Base-by-base conservation (phyloP, 192 early-diverging fungal genomes). In the Backusella circina region DNA sequence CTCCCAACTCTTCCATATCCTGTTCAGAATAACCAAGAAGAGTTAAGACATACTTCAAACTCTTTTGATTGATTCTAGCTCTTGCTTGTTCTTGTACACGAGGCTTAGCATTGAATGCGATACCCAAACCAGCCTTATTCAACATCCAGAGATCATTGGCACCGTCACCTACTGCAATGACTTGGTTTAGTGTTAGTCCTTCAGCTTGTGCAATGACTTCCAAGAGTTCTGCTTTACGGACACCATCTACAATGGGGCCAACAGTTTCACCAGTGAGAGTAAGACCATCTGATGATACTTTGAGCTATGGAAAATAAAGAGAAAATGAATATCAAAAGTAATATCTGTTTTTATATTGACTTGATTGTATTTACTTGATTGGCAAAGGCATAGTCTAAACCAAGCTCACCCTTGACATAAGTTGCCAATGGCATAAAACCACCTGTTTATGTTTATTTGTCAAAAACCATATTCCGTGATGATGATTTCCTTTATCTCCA, bases 41-140 rank as follows among this genome's bases (percentile, higher is more conserved):
- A 65, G 94, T 93, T 26, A 98, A 85, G 9, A 98, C 92, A 79
- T 96, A 92, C 35, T 92, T 88, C 75, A 99, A 80, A 85, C 94
- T 97, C 75, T 93, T 92, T 75, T 97, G 96, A 83, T 99, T 99
- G 77, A 99, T 95, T 75, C 97, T 84, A 1, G 95, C 89, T 41
- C 47, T 71, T 73, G 70, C 89, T 86, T 93, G 86, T 81, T 96
- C 85, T 78, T 99, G 98, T 2, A 99, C 98, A n/a, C 90, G 87
- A 16, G 97, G 97, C 75, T 99, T 99, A 16, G 98, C 98, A 73
- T 98, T 98, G 81, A 96, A 99, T 0, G 98, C 98, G 74, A 99
- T 96, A 0, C 98, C 98, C 7, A 98, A 82, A 50, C 98, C 97
- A 64, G 96, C 93, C 69, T 93, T 95, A 28, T 87, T 93, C 50